Percentiles rank a stretch among this genome's conserved stretches.
phyloP scores from a whole-genome alignment of 257 asterid genomes.

The Vinca minor region DNA sequence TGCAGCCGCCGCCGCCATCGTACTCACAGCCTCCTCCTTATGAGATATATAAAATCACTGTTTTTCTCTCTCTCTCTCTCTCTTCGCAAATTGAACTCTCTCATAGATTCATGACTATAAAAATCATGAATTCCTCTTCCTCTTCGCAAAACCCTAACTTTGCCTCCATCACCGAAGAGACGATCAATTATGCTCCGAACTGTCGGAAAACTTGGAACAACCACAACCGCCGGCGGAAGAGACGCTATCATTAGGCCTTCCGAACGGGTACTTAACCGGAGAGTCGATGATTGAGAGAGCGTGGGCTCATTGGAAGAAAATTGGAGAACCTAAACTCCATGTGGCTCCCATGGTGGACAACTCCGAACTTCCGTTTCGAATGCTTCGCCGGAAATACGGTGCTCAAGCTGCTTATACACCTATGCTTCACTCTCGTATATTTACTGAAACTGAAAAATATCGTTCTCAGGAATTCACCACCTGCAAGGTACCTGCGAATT shows the following conservation, averaged over 20 bases:
- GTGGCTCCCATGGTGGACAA: slow-evolving; percentile 98
- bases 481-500: slow-evolving; percentile 57
- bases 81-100: slow-evolving; percentile 9
- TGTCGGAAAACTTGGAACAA: slow-evolving; percentile 12
- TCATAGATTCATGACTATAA: slow-evolving; percentile 45
- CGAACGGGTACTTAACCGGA: slow-evolving; percentile 56
- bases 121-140: slow-evolving; percentile 24
- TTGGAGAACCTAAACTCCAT: slow-evolving; percentile 63
- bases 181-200: slow-evolving; percentile 37
- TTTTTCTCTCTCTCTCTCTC: slow-evolving; percentile 11
- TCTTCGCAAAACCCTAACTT: slow-evolving; percentile 21
- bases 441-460: slow-evolving; percentile 63
- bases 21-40: slow-evolving; percentile 22
- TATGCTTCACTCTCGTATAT: slow-evolving; percentile 89
- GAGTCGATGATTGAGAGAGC: slow-evolving; percentile 76
- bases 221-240: slow-evolving; percentile 8
- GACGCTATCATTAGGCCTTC: slow-evolving; percentile 20
- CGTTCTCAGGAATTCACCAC: slow-evolving; percentile 80
- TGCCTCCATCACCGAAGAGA: slow-evolving; percentile 25
- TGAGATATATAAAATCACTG: slow-evolving; percentile 30
- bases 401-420: slow-evolving; percentile 97
- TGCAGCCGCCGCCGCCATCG: too few species aligned
- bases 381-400: slow-evolving; percentile 91
- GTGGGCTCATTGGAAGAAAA: slow-evolving; percentile 80
- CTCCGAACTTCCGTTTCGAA: slow-evolving; percentile 92